Evolutionary conservation across 495 filamentous ascomycete genomes (phyloP).

Genomic region (Rhypophila decipiens): DNA sequence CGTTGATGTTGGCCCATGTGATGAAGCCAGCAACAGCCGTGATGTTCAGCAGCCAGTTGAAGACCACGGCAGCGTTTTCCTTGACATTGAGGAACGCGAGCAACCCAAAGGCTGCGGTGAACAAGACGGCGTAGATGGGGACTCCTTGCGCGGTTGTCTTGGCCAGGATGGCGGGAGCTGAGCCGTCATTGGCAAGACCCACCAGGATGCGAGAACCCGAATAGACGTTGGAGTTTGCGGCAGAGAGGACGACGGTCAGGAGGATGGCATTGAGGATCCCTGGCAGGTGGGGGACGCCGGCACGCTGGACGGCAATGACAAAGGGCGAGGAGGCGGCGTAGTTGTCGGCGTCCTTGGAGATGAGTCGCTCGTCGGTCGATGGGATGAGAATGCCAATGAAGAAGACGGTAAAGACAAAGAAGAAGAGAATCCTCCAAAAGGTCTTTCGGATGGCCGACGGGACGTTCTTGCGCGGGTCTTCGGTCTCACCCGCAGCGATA

Average conservation of each 20-base stretch:
- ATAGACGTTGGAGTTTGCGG: constrained; percentile 54
- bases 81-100: constrained; percentile 54
- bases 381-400: constrained; percentile 64
- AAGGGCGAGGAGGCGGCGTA: constrained; percentile 63
- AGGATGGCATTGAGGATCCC: constrained; percentile 68
- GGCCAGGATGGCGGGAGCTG: constrained; percentile 47
- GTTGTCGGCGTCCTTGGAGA: constrained; percentile 40
- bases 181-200: constrained; percentile 54
- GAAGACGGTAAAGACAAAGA: constrained; percentile 63
- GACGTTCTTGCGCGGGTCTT: constrained; percentile 52
- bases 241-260: constrained; percentile 51
- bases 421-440: constrained; percentile 56
- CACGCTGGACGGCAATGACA: constrained; percentile 59
- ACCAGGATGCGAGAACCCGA: constrained; percentile 59
- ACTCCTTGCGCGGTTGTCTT: constrained; percentile 35
- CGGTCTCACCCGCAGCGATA: constrained; percentile 61
- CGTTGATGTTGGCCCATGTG: constrained; percentile 55
- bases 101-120: constrained; percentile 38
- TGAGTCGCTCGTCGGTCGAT: constrained; percentile 42
- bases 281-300: constrained; percentile 59
- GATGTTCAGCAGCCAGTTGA: constrained; percentile 56
- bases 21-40: constrained; percentile 61
- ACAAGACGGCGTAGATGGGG: constrained; percentile 33
- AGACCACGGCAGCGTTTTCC: constrained; percentile 42
- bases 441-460: constrained; percentile 45